phyloP scores from a whole-genome alignment of 345 rosid species.

The Pistacia vera region DNA sequence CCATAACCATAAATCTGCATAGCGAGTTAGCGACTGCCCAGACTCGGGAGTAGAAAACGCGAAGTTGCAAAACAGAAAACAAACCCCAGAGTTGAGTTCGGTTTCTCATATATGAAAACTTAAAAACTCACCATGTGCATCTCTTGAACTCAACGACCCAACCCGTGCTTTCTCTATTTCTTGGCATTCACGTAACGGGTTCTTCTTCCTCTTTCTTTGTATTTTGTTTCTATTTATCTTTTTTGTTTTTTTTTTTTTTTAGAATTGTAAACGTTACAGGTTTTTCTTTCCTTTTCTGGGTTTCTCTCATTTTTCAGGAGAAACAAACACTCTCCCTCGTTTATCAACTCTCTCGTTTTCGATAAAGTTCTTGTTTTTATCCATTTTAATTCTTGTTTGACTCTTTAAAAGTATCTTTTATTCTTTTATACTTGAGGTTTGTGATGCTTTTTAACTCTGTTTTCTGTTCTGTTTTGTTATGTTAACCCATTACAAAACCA shows the following conservation, averaged over 20 bases:
- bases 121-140: too few relatives aligned
- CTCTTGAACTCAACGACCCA: neutral
- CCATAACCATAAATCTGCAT: too few relatives aligned
- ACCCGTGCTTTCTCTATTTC: neutral
- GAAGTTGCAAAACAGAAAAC: neutral
- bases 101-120: neutral
- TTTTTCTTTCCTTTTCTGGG: neutral
- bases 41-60: neutral
- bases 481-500: neutral
- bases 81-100: neutral
- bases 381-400: neutral
- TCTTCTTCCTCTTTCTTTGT: too few relatives aligned
- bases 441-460: conserved; percentile 5
- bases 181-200: neutral
- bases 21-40: too few relatives aligned
- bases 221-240: neutral
- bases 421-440: conserved; percentile 3
- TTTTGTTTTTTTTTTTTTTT: neutral
- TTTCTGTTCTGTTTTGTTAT: neutral
- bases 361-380: neutral
- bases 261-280: neutral
- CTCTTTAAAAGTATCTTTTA: neutral
- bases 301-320: neutral
- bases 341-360: neutral
- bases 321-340: neutral